A percentile compares a stretch with the other conserved stretches of the same genome.
Evolutionary conservation across 2,329 filamentous ascomycete genomes (phyloP).

Genomic region (Rhynchosporium agropyri): DNA sequence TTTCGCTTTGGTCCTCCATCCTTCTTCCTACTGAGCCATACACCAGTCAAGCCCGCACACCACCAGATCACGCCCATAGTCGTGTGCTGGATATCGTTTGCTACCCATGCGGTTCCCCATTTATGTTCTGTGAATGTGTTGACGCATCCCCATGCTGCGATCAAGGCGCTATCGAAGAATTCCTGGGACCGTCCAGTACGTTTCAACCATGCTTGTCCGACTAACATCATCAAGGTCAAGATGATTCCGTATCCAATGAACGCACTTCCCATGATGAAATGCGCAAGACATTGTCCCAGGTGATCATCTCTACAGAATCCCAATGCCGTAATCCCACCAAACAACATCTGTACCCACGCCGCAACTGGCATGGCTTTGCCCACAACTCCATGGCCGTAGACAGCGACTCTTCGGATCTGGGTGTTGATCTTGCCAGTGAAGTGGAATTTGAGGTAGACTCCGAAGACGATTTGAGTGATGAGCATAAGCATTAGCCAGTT

Average conservation of each 20-base stretch:
- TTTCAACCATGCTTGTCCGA: constrained; percentile 85
- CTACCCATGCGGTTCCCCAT: constrained; percentile 87
- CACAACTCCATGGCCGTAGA: constrained; percentile 75
- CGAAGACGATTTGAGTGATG: constrained; percentile 74
- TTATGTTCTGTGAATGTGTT: constrained; percentile 98
- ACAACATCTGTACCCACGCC: constrained; percentile 92
- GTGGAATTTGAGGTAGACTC: constrained; percentile 86
- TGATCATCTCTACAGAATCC: constrained; percentile 95
- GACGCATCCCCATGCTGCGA: constrained; percentile 93
- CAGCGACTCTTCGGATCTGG: constrained; percentile 71
- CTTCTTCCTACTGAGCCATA: constrained; percentile 87
- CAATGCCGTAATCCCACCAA: constrained; percentile 88
- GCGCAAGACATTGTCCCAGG: constrained; percentile 86
- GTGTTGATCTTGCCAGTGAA: constrained; percentile 83
- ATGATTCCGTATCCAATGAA: constrained; percentile 94
- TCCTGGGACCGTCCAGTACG: constrained; percentile 87
- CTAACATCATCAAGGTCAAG: constrained; percentile 81
- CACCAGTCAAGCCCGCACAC: constrained; percentile 85
- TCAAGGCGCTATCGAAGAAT: constrained; percentile 91
- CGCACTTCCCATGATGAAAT: constrained; percentile 98
- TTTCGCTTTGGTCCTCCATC: constrained; percentile 89
- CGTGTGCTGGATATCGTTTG: constrained; percentile 95
- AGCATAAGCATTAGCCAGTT: constrained; percentile 80
- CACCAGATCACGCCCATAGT: constrained; percentile 99
- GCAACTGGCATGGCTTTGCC: constrained; percentile 87